A percentile compares a stretch with the other conserved stretches of the same genome.
Conservation (phyloP, 768 basidiomycete species). For the Lactarius hatsudake region DNA sequence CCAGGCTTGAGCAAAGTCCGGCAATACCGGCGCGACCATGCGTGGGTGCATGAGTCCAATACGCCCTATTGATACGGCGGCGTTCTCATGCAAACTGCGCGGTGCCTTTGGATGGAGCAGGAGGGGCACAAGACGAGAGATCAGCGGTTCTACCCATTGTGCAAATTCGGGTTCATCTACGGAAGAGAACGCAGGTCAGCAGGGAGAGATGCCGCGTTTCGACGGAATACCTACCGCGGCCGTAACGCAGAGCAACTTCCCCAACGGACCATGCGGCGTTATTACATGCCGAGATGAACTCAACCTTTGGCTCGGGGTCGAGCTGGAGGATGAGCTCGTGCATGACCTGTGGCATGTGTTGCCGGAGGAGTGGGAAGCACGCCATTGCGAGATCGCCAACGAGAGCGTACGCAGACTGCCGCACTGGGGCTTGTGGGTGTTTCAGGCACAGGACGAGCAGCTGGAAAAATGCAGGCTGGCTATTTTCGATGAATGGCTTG, state of each 20-base stretch:
- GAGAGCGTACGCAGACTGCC: slow-evolving; percentile 97
- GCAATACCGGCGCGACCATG: slow-evolving; percentile 83
- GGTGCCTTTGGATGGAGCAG: slow-evolving; percentile 90
- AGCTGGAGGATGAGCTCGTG: slow-evolving; percentile 85
- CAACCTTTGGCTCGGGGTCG: slow-evolving; percentile 87
- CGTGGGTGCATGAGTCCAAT: slow-evolving; percentile 91
- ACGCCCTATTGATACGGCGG: slow-evolving; percentile 96
- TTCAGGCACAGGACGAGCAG: slow-evolving; percentile 87
- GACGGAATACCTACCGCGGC: slow-evolving; percentile 53
- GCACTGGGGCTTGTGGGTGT: slow-evolving; percentile 92
- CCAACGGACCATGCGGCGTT: slow-evolving; percentile 99
- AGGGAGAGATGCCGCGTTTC: background rate
- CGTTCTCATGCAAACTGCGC: slow-evolving; percentile 93
- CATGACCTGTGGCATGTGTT: slow-evolving; percentile 87
- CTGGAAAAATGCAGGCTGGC: slow-evolving; percentile 74
- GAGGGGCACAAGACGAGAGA: slow-evolving; percentile 88
- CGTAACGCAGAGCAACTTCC: slow-evolving; percentile 92
- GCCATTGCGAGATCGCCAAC: slow-evolving; percentile 98
- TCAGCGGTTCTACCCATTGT: slow-evolving; percentile 86
- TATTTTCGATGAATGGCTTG: slow-evolving; percentile 64
- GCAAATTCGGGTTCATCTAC: slow-evolving; percentile 82
- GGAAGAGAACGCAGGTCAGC: slow-evolving; percentile 8
- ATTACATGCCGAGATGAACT: slow-evolving; percentile 96
- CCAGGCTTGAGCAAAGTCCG: slow-evolving; percentile 93
- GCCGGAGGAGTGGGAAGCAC: slow-evolving; percentile 83